Evolutionary conservation across 345 rosid genomes (phyloP).

Genomic region (Salix suchowensis): DNA sequence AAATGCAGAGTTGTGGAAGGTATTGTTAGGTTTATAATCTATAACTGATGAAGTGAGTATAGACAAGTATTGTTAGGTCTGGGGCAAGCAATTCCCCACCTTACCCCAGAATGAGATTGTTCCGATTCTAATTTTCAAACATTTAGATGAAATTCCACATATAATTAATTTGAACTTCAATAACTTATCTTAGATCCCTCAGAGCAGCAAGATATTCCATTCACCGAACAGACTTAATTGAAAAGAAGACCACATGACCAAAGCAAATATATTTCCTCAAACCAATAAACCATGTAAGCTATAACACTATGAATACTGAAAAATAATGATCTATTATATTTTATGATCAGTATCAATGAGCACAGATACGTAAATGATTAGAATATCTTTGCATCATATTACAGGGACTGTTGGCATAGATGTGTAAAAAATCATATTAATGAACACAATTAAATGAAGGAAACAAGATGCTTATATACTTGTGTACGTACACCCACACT

Average conservation of each 20-base stretch:
- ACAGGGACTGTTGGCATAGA: not conserved
- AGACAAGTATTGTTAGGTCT: not conserved
- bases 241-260: not conserved
- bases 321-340: not conserved
- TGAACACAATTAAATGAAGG: not conserved
- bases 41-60: not conserved
- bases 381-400: not conserved
- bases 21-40: not conserved
- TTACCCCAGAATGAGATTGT: not conserved
- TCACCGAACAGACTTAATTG: not conserved
- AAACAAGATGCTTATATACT: not conserved
- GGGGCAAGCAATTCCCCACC: not conserved
- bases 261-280: not conserved
- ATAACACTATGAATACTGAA: not conserved
- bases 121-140: not conserved
- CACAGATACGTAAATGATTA: not conserved
- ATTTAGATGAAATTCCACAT: too few relatives aligned
- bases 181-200: not conserved
- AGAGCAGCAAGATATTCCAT: not conserved
- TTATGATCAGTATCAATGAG: not conserved
- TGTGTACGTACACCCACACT: not conserved
- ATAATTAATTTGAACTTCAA: too few relatives aligned
- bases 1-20: not conserved
- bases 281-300: not conserved
- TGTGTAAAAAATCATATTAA: not conserved